A percentile compares a stretch with the other conserved stretches of the same genome.
Evolutionary conservation across 2,329 filamentous ascomycete genomes (phyloP).

Genomic region (Teratosphaeria destructans): DNA sequence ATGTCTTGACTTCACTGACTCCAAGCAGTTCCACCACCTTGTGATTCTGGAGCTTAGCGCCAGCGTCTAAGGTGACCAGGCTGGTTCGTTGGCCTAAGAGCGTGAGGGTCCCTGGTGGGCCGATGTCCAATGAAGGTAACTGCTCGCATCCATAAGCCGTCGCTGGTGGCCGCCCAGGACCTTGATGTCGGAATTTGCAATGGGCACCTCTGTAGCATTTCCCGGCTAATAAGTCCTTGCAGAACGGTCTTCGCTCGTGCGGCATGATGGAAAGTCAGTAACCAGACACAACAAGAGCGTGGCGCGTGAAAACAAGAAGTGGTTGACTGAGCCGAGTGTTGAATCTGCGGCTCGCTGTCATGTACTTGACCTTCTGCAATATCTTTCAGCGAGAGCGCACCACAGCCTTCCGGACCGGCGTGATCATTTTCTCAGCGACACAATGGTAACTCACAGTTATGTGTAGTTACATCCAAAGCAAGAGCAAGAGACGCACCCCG

Average conservation of each 20-base stretch:
- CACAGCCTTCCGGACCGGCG: neutral
- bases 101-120: neutral
- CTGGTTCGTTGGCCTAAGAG: neutral
- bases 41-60: neutral
- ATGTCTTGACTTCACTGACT: neutral
- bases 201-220: conserved; percentile 2
- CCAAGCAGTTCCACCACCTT: neutral
- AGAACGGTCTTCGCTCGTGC: neutral
- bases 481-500: neutral
- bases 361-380: neutral
- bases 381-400: neutral
- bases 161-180: neutral
- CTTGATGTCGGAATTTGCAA: conserved; percentile 2
- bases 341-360: neutral
- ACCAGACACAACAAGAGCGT: neutral
- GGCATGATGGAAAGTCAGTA: neutral
- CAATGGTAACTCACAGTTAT: neutral
- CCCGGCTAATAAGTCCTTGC: conserved; percentile 1
- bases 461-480: neutral
- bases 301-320: neutral
- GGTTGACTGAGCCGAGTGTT: neutral
- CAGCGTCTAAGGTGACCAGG: neutral
- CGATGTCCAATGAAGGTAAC: neutral
- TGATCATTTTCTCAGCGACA: neutral
- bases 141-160: neutral